Conservation (phyloP, 768 basidiomycete genomes). For the Amanita pseudoporphyria region DNA sequence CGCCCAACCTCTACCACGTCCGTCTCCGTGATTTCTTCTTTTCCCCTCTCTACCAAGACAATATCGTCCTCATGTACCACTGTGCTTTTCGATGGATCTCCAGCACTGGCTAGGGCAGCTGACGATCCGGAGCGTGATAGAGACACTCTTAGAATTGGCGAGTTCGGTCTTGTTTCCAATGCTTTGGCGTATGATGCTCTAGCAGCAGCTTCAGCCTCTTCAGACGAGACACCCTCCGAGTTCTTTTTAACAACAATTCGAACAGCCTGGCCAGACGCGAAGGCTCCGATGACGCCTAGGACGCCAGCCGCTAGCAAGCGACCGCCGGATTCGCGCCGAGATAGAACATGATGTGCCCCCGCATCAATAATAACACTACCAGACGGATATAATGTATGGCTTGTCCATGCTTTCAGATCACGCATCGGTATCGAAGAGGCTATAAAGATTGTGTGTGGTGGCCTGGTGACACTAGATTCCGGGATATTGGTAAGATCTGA, state of each 20-base stretch:
- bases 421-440: slow-evolving; percentile 62
- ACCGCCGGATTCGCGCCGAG: slow-evolving; percentile 80
- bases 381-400: slow-evolving; percentile 86
- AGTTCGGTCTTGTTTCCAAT: slow-evolving; percentile 43
- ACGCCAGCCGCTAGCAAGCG: slow-evolving; percentile 91
- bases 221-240: slow-evolving; percentile 16
- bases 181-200: slow-evolving; percentile 25
- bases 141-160: slow-evolving; percentile 32
- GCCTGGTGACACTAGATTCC: slow-evolving; percentile 28
- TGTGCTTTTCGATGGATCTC: background rate
- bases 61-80: slow-evolving; percentile 20
- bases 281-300: slow-evolving; percentile 74
- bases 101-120: background rate
- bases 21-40: slow-evolving; percentile 29
- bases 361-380: slow-evolving; percentile 84
- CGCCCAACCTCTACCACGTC: slow-evolving; percentile 88
- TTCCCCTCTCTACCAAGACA: slow-evolving; percentile 18
- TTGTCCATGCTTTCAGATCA: slow-evolving; percentile 94
- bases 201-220: slow-evolving; percentile 15
- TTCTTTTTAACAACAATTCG: slow-evolving; percentile 53
- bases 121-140: background rate
- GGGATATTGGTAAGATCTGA: background rate
- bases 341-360: slow-evolving; percentile 83
- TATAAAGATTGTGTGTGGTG: slow-evolving; percentile 84
- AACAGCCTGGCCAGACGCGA: slow-evolving; percentile 94